These are phyloP conservation scores for Annulohypoxylon nitens DNA, from an alignment of 495 filamentous ascomycete species.

Conservation along the genomic window DNA sequence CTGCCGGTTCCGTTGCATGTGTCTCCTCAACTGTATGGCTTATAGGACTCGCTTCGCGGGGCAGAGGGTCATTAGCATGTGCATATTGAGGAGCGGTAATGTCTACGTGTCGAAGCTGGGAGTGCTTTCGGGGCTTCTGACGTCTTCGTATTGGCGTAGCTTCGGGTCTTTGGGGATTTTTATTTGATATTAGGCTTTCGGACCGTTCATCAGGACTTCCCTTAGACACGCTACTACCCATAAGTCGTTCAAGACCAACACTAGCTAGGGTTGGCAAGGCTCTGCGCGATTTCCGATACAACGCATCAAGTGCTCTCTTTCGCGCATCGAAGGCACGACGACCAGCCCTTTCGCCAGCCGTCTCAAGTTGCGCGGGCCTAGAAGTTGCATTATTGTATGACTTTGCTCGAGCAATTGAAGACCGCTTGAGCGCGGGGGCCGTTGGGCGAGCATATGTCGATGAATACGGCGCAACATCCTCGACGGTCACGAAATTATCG, in stretches of 20 bases:
- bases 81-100: constrained; percentile 60
- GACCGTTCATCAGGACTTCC: constrained; percentile 27
- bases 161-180: constrained; percentile 44
- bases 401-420: constrained; percentile 8
- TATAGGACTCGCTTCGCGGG: constrained; percentile 42
- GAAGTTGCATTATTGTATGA: constrained; percentile 30
- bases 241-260: constrained; percentile 45
- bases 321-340: constrained; percentile 53
- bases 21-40: constrained; percentile 25
- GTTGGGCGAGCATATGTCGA: constrained; percentile 15
- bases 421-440: constrained; percentile 28
- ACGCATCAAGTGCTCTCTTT: constrained; percentile 63
- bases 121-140: constrained; percentile 60
- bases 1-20: constrained; percentile 47
- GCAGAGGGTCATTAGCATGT: constrained; percentile 64
- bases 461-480: constrained; percentile 19
- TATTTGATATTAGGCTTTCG: constrained; percentile 44
- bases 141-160: constrained; percentile 46
- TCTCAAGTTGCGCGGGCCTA: constrained; percentile 65
- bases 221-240: constrained; percentile 40
- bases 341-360: constrained; percentile 44
- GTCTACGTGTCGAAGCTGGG: constrained; percentile 67
- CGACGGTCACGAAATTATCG: constrained; percentile 50
- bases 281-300: constrained; percentile 59
- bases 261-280: constrained; percentile 35